Conservation (phyloP, 768 basidiomycete genomes). For the Mycena latifolia region DNA sequence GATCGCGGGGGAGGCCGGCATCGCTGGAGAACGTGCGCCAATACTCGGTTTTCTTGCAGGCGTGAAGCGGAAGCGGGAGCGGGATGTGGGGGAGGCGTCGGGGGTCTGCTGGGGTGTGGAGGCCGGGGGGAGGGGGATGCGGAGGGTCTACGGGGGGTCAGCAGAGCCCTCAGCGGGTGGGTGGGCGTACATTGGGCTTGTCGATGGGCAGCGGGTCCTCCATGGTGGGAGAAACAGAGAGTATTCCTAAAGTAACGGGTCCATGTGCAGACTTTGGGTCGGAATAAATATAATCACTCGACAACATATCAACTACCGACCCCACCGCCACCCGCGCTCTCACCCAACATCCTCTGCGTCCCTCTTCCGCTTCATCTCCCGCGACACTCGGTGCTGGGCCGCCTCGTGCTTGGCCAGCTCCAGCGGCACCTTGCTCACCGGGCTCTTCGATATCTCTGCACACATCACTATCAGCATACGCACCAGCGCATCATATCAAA, state of each 20-base stretch:
- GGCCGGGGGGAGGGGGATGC: constrained; percentile 21
- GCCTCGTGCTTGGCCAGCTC: constrained; percentile 94
- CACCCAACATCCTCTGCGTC: constrained; percentile 83
- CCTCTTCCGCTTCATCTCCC: constrained; percentile 96
- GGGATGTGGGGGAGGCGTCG: constrained; percentile 31
- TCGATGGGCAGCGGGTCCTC: constrained; percentile 18
- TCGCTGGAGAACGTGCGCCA: constrained; percentile 41
- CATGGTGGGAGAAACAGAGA: constrained; percentile 23
- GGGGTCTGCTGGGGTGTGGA: constrained; percentile 3
- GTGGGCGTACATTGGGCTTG: constrained; percentile 15
- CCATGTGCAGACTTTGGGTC: neutral
- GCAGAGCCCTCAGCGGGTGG: neutral
- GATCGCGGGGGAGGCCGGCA: neutral
- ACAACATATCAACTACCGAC: too few species aligned
- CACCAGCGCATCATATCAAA: neutral
- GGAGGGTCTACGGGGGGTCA: constrained; percentile 18
- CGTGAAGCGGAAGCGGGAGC: constrained; percentile 44
- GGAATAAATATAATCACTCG: neutral
- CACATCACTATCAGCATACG: constrained; percentile 19
- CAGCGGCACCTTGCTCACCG: constrained; percentile 88
- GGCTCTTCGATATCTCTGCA: constrained; percentile 93
- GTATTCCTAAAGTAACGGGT: too few species aligned
- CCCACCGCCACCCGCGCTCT: too few species aligned
- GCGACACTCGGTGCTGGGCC: constrained; percentile 90
- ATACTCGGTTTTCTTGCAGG: constrained; percentile 21